A percentile compares a stretch with the other conserved stretches of the same genome.
Evolutionary conservation across 352 stramenopile species (phyloP).

Genomic region (Aphanomyces astaci): DNA sequence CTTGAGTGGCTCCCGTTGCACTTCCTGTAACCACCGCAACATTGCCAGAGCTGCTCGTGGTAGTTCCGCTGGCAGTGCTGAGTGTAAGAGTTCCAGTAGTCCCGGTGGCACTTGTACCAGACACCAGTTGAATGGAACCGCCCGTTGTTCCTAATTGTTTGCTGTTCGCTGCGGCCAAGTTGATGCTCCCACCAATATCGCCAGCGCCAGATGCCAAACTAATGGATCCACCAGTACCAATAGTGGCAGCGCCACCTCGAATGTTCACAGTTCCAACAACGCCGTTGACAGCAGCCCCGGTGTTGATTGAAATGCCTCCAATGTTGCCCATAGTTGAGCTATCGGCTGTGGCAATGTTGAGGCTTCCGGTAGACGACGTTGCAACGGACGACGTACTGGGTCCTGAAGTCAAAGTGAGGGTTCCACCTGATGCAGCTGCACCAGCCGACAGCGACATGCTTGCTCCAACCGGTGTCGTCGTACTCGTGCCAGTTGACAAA

Average conservation of each 20-base stretch:
- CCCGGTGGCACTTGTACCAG: not conserved
- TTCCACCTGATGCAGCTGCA: constrained; percentile 16
- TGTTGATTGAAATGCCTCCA: not conserved
- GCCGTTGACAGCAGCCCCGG: not conserved
- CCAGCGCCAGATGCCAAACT: not conserved
- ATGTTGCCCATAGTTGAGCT: not conserved
- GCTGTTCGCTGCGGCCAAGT: not conserved
- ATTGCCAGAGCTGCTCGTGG: constrained; percentile 1
- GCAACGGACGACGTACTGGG: not conserved
- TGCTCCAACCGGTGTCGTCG: constrained; percentile 28
- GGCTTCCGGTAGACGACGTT: not conserved
- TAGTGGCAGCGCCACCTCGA: not conserved
- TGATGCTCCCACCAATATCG: not conserved
- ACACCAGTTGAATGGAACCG: not conserved
- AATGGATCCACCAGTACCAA: not conserved
- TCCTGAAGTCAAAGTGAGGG: not conserved
- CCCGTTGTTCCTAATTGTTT: not conserved
- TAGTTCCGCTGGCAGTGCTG: not conserved
- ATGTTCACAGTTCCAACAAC: not conserved
- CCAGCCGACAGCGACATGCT: constrained; percentile 30
- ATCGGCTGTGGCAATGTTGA: not conserved
- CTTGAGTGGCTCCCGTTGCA: not conserved
- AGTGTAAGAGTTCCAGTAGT: not conserved
- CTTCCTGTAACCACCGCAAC: not conserved
- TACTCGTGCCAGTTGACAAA: constrained; percentile 30